Conservation (phyloP, 345 rosid genomes). For the Pugionium dolabratum region DNA sequence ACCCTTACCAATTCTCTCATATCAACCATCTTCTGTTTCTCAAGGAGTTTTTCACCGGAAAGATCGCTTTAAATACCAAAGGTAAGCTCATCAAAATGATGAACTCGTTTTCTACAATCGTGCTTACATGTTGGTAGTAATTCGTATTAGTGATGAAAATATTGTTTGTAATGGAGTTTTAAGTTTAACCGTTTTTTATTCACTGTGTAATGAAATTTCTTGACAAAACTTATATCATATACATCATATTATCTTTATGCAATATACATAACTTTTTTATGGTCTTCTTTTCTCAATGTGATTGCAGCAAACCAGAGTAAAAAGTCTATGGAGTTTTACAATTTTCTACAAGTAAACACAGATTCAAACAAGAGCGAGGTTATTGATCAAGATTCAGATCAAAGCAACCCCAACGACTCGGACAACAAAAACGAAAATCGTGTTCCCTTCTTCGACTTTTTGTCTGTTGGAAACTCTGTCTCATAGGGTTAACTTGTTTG, state of each 20-base stretch:
- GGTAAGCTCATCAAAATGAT: conserved; percentile 26
- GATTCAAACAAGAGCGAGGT: conserved; percentile 65
- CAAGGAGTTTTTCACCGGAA: conserved; percentile 36
- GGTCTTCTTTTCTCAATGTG: not conserved
- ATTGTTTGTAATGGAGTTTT: not conserved
- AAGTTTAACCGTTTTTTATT: not conserved
- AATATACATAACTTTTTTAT: not conserved
- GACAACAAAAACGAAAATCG: conserved; percentile 25
- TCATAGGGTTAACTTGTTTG: conserved; percentile 33
- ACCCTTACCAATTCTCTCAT: conserved; percentile 34
- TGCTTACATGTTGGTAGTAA: too few species aligned
- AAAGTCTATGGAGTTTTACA: conserved; percentile 55
- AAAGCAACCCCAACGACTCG: conserved; percentile 26
- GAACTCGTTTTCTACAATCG: too few species aligned
- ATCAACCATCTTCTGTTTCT: conserved; percentile 36
- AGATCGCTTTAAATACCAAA: conserved; percentile 27
- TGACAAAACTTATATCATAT: conserved; percentile 1
- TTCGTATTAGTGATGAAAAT: not conserved
- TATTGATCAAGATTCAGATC: conserved; percentile 48
- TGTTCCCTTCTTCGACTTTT: conserved; percentile 60
- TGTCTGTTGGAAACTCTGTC: conserved; percentile 48
- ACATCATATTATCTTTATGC: not conserved
- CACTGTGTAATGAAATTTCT: not conserved
- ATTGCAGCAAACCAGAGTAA: conserved; percentile 18
- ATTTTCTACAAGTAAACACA: conserved; percentile 67